A percentile compares a stretch with the other conserved stretches of the same genome.
These are phyloP conservation scores for Kluyveromyces nonfermentans DNA, from an alignment of 805 yeast genomes.

Conservation along the genomic window DNA sequence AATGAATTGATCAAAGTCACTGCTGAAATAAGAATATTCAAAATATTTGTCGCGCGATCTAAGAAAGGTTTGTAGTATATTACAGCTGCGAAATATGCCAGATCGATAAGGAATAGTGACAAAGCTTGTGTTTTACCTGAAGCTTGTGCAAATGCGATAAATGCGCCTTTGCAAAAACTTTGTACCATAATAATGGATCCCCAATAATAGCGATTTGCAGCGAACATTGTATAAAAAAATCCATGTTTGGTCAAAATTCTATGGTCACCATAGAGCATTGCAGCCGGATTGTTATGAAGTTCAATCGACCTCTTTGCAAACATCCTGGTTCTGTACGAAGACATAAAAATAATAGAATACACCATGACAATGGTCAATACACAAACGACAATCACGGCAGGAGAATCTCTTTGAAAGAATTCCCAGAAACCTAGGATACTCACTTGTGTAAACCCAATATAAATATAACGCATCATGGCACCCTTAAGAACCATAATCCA, in stretches of 20 bases:
- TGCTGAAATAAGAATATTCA: constrained; percentile 62
- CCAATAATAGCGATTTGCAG: constrained; percentile 77
- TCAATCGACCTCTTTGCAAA: constrained; percentile 56
- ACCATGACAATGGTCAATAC: constrained; percentile 58
- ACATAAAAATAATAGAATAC: constrained; percentile 51
- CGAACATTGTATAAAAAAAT: constrained; percentile 81
- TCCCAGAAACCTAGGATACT: constrained; percentile 80
- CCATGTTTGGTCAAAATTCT: constrained; percentile 70
- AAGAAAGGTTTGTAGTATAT: constrained; percentile 65
- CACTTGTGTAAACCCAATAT: constrained; percentile 79
- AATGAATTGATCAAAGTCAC: constrained; percentile 74
- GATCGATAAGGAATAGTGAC: constrained; percentile 66
- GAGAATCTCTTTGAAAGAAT: constrained; percentile 70
- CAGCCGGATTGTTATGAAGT: constrained; percentile 73
- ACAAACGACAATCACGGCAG: constrained; percentile 80
- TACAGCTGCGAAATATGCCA: constrained; percentile 55
- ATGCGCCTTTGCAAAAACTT: constrained; percentile 55
- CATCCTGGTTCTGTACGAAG: constrained; percentile 50
- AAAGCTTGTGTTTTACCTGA: constrained; percentile 78
- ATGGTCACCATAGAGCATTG: constrained; percentile 72
- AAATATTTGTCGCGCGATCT: constrained; percentile 72
- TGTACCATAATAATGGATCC: constrained; percentile 55
- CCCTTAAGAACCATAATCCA: constrained; percentile 67
- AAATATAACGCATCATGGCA: constrained; percentile 64
- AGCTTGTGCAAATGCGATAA: constrained; percentile 69